Evolutionary conservation across 108 stramenopile genomes (phyloP), one percentile per base, ranked within the genome.

Genomic region (Bacterosira constricta): DNA sequence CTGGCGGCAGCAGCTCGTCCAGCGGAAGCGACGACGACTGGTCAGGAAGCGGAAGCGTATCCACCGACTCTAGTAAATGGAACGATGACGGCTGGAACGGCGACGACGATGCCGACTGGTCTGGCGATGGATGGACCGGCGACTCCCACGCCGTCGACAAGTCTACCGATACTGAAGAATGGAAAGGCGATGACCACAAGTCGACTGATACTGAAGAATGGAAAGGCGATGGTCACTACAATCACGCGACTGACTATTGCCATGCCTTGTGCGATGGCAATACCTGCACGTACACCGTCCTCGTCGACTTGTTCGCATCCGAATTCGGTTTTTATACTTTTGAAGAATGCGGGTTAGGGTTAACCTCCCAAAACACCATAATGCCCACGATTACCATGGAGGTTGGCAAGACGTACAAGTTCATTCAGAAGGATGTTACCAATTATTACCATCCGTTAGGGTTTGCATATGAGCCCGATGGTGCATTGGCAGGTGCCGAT

Each of bases 401-500:
- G 36, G 46, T 88, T 31, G 86, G 85, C n/a, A 63, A 85, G 41
- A 93, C 86, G 1, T 95, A 97, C 68, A 79, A 67, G 1, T 97
- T 97, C 71, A 76, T 73, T 9, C 93, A 94, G 69, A 31, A 7
- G 0, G 80, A 86, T 51, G n/a, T 56, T 3, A 56, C 44, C 18
- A 76, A 87, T 26, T 95, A 80, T 64, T 86, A 81, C 44, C 96
- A 97, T 63, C 92, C 91, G 6, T 62, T 97, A 10, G 96, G 96
- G 47, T 96, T 97, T 52, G 89, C 91, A 6, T 97, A 97, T 73
- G 77, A 66, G 15, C 83, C 93, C 17, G 93, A 96, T 76, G 91
- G 93, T 10, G 93, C 89, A n/a, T 88, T 93, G 63, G 76, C 38
- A 15, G 90, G 72, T 9, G 74, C 75, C 11, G 78, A 84, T 61